Base-by-base conservation (phyloP, 169 alveolate species). In the Plasmodium gaboni region DNA sequence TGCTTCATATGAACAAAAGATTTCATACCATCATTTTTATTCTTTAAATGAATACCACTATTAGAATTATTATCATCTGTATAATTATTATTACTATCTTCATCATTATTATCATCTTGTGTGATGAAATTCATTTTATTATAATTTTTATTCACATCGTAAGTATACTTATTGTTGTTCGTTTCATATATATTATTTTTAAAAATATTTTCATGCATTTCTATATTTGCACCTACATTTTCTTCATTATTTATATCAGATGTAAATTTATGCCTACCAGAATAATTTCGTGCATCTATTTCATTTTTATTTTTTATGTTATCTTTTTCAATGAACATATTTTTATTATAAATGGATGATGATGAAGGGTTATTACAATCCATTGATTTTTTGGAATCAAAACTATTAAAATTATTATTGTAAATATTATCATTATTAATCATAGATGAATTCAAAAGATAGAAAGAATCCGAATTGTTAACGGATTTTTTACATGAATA, bases 401-500 rank as follows among this genome's bases (percentile, higher is more conserved):
- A 86, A 38, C 68, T 86, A 19, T 44, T 13, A 65, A 86, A 71
- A 71, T 86, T 69, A 26, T 65, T 64, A 15, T 78, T 64, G 51
- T 83, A 69, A 32, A 68, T 83, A 63, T 68, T 83, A 46, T 83
- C 83, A 6, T 69, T 68, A 83, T 68, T 83, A 55, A 44, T 68
- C 83, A 83, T 68, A 2, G 91, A 68, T 12, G 80, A 67, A 57
- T 68, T 83, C 44, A 83, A 68, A 72, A 55, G 69, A 83, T 83
- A 68, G 48, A 78, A 78, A 61, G 50, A 55, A 13, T 83, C 85
- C 17, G 83, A 67, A 80, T 80, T 80, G 44, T 83, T 83, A 32
- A 86, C 50, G 9, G 92, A 86, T 44, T 72, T 86, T 86, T 72
- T 86, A 48, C 28, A 12, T 2, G 92, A 86, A 60, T 86, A 61